These are phyloP conservation scores for Nicotiana undulata DNA, from an alignment of 257 asterid genomes.

Conservation along the genomic window DNA sequence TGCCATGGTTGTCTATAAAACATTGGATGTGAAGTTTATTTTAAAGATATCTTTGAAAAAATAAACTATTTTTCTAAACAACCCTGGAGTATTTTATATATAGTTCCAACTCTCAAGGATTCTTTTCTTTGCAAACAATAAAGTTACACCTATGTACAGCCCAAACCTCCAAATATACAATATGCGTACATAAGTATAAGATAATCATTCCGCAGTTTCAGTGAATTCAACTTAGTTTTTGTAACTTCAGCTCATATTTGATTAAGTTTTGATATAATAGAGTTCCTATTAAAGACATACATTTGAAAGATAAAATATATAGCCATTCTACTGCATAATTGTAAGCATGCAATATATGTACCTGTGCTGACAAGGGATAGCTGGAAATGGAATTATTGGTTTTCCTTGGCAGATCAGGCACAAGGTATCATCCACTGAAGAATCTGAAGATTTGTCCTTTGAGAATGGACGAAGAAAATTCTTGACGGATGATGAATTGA, in stretches of 20 bases:
- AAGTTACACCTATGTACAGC: not conserved
- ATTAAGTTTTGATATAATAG: not conserved
- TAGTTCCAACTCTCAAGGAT: not conserved
- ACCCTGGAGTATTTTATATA: not conserved
- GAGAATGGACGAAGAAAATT: conserved; percentile 69
- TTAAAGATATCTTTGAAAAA: not conserved
- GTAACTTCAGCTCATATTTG: not conserved
- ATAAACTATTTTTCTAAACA: not conserved
- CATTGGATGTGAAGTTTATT: not conserved
- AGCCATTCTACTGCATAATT: not conserved
- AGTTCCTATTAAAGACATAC: not conserved
- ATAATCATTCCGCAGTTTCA: not conserved
- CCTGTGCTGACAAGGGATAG: conserved; percentile 90
- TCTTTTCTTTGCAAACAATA: not conserved
- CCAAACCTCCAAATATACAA: not conserved
- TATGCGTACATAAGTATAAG: not conserved
- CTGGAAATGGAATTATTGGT: conserved; percentile 81
- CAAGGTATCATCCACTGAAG: conserved; percentile 50
- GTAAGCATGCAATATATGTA: conserved; percentile 10
- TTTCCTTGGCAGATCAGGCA: conserved; percentile 74
- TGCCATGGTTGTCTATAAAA: not conserved
- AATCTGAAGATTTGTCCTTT: conserved; percentile 55
- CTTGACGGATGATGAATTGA: conserved; percentile 68
- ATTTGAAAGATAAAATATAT: not conserved
- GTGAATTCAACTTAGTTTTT: not conserved